A percentile compares a stretch with the other conserved stretches of the same genome.
Evolutionary conservation across 805 yeast species (phyloP).

Genomic region (Yamadazyma kitorensis): DNA sequence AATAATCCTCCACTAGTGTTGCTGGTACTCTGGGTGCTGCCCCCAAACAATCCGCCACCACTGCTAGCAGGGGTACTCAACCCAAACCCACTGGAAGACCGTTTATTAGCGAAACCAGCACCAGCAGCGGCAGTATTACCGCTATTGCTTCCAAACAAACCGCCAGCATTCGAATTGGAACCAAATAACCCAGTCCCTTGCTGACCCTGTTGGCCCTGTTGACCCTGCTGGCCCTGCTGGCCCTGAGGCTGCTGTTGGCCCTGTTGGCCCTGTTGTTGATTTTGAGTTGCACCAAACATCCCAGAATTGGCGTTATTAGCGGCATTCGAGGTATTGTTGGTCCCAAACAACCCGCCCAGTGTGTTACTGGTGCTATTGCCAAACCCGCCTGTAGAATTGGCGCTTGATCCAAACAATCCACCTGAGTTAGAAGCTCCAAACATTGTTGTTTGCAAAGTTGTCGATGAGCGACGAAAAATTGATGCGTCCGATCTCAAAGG

Average conservation of each 20-base stretch:
- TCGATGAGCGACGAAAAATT: no score
- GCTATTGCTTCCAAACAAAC: constrained; percentile 18
- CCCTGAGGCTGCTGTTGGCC: no score
- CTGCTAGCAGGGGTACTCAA: constrained; percentile 16
- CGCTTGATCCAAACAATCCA: constrained; percentile 19
- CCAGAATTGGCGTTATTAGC: constrained; percentile 15
- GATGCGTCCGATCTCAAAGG: no score
- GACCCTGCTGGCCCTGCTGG: no score
- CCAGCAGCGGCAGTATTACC: constrained; percentile 6
- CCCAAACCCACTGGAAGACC: constrained; percentile 20
- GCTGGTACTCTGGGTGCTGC: constrained; percentile 8
- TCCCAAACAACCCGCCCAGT: constrained; percentile 14
- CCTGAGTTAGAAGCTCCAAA: constrained; percentile 12
- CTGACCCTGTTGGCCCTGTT: no score
- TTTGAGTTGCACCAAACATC: constrained; percentile 13
- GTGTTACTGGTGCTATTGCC: constrained; percentile 4
- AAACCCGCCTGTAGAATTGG: no score
- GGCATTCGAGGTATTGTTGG: constrained; percentile 5
- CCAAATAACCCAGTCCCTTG: constrained; percentile 22
- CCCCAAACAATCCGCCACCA: constrained; percentile 23
- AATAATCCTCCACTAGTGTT: constrained; percentile 21
- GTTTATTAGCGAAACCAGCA: constrained; percentile 14
- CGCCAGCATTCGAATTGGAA: constrained; percentile 12
- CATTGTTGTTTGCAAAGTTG: neutral
- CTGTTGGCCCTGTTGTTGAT: constrained; percentile 2